Evolutionary conservation across 1,139 yeast genomes (phyloP).

Genomic region (Hyphopichia pseudoburtonii): DNA sequence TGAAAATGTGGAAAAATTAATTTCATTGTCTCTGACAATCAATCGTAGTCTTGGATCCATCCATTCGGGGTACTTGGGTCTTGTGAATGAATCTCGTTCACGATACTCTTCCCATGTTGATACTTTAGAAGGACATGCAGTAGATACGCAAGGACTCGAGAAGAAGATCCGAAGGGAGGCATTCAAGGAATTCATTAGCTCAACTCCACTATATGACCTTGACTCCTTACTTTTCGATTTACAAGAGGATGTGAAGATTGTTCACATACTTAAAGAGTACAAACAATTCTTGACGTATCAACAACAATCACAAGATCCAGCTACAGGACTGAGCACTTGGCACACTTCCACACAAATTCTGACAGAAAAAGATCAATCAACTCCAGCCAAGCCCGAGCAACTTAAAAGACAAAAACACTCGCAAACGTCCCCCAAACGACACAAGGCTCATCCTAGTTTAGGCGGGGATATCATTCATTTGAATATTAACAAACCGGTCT

Average conservation of each 20-base stretch:
- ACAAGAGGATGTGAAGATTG: conserved; percentile 1
- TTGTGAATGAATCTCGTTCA: neutral
- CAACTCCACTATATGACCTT: neutral
- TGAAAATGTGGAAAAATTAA: neutral
- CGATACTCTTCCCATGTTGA: neutral
- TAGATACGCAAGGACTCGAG: conserved; percentile 1
- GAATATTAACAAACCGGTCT: conserved; percentile 9
- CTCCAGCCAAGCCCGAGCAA: neutral
- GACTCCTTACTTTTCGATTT: conserved; percentile 2
- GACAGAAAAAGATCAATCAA: neutral
- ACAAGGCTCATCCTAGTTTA: conserved; percentile 2
- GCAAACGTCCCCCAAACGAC: neutral
- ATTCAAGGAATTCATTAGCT: neutral
- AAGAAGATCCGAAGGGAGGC: neutral
- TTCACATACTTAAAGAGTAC: neutral
- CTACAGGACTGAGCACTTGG: neutral
- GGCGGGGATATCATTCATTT: conserved; percentile 15
- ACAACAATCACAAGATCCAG: neutral
- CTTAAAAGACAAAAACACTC: neutral
- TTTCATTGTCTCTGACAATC: neutral
- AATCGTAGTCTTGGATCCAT: neutral
- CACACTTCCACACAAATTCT: neutral
- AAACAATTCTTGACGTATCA: neutral
- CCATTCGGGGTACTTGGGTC: neutral
- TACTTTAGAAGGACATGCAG: conserved; percentile 1